Base-by-base conservation (phyloP, 805 yeast species). In the Ascoidea rubescens region DNA sequence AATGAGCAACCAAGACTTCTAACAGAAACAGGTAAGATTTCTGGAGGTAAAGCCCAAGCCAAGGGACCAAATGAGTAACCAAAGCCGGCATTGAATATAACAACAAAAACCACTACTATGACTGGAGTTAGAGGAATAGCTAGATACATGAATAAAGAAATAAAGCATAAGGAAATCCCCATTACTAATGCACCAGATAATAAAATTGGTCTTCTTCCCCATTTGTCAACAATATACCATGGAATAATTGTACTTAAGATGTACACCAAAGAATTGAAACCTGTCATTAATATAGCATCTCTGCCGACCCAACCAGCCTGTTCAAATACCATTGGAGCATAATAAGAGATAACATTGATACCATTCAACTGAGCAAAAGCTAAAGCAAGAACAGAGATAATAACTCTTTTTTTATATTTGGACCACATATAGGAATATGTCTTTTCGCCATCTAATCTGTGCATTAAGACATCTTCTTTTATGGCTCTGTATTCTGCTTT, bases 51-150 rank as follows among this genome's bases (percentile, higher is more conserved):
- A 46, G 84, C 67, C 96, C 96, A 88, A 10, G 95, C 95, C 52
- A 89, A 81, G 4, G 96, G 96, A 7, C 96, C 97, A 95, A 96
- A 90, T 52, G 91, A 82, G 61, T 79, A 80, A 16, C 96, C 96
- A 67, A 89, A 89, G 52, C 70, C 69, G 1, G 95, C 86, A 61
- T 87, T 89, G 70, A 82, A 87, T 14, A 87, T 67, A 51, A 89
- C 75, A 16, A 89, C 96, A 60, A 84, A 79, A 1, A 77, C 61
- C 1, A 88, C 96, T 42, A 88, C 96, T 55, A 79, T 64, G 16
- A 72, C 71, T 8, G 95, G 84, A 2, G 95, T 86, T 5, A 73
- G 63, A 4, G 65, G 55, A 4, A 73, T 63, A 57, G 78, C 74
- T 33, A 77, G 58, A 59, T 70, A 74, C 62, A 80, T 70, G 33